Base-by-base conservation (phyloP, 176 grass and related monocot species). In the Canna indica region DNA sequence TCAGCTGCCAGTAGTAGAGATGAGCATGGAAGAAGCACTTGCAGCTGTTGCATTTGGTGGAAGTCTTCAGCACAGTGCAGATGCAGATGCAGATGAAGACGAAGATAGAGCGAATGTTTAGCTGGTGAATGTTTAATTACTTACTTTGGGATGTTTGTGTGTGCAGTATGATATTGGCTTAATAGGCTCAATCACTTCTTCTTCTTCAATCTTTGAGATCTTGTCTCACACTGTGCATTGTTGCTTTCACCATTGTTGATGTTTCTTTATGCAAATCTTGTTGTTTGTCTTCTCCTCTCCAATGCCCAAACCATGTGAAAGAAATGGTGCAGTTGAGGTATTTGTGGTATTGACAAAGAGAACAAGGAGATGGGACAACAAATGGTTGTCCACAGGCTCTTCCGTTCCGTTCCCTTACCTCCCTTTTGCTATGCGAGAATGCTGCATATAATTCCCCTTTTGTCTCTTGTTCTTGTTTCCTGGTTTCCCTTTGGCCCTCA, bases 81-180 rank as follows among this genome's bases (percentile, higher is more conserved):
- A n/a, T 5, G 59, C 14, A 63, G 59, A 29, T 34, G 59, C 59
- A 18, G 28, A 34, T 20, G 59, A 3, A 32, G 59, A 63, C 6
- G 59, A 32, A 33, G 59, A 62, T 32, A n/a, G 26, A 58, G 50
- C 17, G 5, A 13, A 63, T 16, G 3, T 58, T 16, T 5, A 34
- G 59, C 28, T 63, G 22, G 25, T 32, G 59, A 33, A 15, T 16
- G 29, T 25, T 63, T 61, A 9, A n/a, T 26, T 11, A 26, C 27
- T 9, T 26, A 27, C 24, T 9, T 58, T 0, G 20, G 8, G 20
- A n/a, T 2, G 6, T 15, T 29, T 18, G 29, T 5, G 30, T 9
- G 59, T 33, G 30, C 14, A 32, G 28, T 34, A 31, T 63, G 59
- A 63, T 63, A 63, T 63, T 63, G 59, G 59, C 59, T 31, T 63